Evolutionary conservation across 2,329 filamentous ascomycete species (phyloP).

Genomic region (Colletotrichum endophyticum): DNA sequence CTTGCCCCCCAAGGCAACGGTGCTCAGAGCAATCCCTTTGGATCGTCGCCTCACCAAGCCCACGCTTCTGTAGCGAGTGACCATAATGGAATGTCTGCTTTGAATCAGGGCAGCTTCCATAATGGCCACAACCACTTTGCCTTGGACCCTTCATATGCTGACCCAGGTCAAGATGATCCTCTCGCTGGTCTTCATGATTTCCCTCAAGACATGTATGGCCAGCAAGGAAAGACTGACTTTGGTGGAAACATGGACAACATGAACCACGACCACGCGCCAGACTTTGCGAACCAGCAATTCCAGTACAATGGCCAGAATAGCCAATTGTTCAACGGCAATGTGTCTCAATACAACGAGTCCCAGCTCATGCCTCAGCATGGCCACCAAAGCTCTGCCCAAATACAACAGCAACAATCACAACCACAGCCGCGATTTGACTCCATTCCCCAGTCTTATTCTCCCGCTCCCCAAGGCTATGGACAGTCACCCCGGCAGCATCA

Average conservation of each 20-base stretch:
- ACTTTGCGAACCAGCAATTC: slow-evolving; percentile 37
- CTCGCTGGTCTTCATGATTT: slow-evolving; percentile 41
- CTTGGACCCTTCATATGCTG: slow-evolving; percentile 28
- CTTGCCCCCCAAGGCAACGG: slow-evolving; percentile 39
- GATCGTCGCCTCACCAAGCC: slow-evolving; percentile 14
- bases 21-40: slow-evolving; percentile 24
- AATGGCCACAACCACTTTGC: slow-evolving; percentile 11
- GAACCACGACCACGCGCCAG: slow-evolving; percentile 34
- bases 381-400: slow-evolving; percentile 37
- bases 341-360: slow-evolving; percentile 35
- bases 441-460: slow-evolving; percentile 12
- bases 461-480: slow-evolving; percentile 30
- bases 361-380: slow-evolving; percentile 37
- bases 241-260: slow-evolving; percentile 31
- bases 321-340: slow-evolving; percentile 34
- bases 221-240: slow-evolving; percentile 37
- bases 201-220: slow-evolving; percentile 40
- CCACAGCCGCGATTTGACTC: slow-evolving; percentile 30
- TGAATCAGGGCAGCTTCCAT: slow-evolving; percentile 16
- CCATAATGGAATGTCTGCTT: background rate
- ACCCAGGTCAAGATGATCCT: slow-evolving; percentile 37
- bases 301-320: slow-evolving; percentile 36
- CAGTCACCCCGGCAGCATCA: slow-evolving; percentile 26
- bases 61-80: slow-evolving; percentile 13
- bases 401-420: slow-evolving; percentile 30